Evolutionary conservation across 768 basidiomycete genomes (phyloP).

Genomic region (Mycena belliarum): DNA sequence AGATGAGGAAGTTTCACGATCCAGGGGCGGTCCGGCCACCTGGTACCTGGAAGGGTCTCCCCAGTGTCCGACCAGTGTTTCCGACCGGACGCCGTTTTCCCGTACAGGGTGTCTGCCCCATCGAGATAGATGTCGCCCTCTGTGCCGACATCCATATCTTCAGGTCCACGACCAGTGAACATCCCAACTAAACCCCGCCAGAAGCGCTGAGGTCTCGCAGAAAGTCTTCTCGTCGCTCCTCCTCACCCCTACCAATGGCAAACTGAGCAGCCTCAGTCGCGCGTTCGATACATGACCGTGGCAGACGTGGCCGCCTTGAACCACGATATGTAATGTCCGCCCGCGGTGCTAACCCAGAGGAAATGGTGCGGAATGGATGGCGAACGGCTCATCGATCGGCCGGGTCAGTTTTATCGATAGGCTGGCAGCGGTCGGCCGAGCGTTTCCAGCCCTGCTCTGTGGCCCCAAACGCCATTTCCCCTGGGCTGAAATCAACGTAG

Average conservation of each 20-base stretch:
- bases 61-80: constrained; percentile 6
- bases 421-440: not conserved
- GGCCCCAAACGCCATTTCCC: not conserved
- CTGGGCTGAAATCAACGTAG: not conserved
- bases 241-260: not conserved
- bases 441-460: not conserved
- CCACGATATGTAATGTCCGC: not conserved
- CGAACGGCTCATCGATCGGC: not conserved
- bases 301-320: not conserved
- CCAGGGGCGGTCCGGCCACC: not conserved
- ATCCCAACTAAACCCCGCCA: constrained; percentile 2
- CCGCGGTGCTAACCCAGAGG: not conserved
- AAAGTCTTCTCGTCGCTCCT: not conserved
- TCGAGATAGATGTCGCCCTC: constrained; percentile 14
- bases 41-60: not conserved
- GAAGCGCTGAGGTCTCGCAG: not conserved
- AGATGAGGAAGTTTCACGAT: constrained; percentile 3
- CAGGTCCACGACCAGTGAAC: not conserved
- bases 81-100: not conserved
- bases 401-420: not conserved
- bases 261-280: not conserved
- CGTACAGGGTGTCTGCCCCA: constrained; percentile 1
- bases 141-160: not conserved
- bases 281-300: not conserved
- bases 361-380: not conserved